Percentiles rank a stretch among this genome's conserved stretches.
Conservation (phyloP, 306 rosid genomes). For the Pyrus pyrifolia region DNA sequence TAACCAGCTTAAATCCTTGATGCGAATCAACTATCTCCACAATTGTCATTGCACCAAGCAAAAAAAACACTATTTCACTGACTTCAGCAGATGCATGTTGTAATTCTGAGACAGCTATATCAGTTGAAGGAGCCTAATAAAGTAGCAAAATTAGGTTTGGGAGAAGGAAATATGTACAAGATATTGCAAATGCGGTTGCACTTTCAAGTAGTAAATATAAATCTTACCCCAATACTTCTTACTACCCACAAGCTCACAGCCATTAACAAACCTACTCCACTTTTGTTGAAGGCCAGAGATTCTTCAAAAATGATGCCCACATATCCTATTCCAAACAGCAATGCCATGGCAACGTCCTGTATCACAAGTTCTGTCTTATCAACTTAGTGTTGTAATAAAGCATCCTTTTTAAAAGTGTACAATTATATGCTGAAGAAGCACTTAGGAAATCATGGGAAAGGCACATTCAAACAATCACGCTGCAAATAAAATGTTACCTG, state of each 20-base stretch:
- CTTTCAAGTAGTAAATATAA: conserved; percentile 4
- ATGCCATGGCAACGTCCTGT: conserved; percentile 91
- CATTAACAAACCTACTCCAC: conserved; percentile 94
- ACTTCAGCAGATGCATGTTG: conserved; percentile 85
- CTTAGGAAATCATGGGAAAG: conserved; percentile 2
- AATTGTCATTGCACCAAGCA: conserved; percentile 97
- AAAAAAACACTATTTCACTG: conserved; percentile 91
- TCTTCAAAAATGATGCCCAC: conserved; percentile 96
- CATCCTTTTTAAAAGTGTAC: background rate
- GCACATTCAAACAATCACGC: background rate
- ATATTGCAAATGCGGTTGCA: background rate
- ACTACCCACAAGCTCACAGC: conserved; percentile 92
- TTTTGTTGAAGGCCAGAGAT: conserved; percentile 88
- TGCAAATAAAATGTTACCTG: conserved; percentile 51
- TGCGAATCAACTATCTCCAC: conserved; percentile 90
- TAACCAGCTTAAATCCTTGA: conserved; percentile 96
- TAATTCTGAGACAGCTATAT: conserved; percentile 83
- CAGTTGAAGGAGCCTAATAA: conserved; percentile 85
- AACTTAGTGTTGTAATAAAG: conserved; percentile 5
- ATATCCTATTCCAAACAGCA: conserved; percentile 86
- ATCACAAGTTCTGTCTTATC: conserved; percentile 7
- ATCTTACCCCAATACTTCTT: conserved; percentile 84
- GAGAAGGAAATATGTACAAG: background rate
- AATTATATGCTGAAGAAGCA: background rate
- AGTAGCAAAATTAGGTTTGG: background rate